Evolutionary conservation across 2,329 filamentous ascomycete genomes (phyloP).

Genomic region (Beauveria sp.): DNA sequence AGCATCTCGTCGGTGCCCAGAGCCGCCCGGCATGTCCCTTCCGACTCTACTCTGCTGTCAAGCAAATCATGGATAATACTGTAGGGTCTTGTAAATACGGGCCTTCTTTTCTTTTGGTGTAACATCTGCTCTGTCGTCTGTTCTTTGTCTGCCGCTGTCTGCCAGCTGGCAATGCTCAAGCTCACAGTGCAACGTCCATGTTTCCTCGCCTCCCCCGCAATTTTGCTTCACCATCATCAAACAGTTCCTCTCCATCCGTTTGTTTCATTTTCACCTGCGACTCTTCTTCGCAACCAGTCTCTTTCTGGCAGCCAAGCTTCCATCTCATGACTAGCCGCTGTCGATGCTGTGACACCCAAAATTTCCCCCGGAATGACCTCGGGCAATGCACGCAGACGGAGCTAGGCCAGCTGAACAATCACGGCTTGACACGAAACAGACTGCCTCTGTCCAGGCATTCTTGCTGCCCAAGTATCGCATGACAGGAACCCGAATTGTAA

Average conservation of each 20-base stretch:
- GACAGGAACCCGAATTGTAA: background rate
- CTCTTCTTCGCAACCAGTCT: background rate
- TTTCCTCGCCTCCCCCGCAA: conserved; percentile 2
- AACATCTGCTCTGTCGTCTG: no score
- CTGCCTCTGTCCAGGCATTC: background rate
- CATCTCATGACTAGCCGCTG: background rate
- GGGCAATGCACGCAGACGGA: background rate
- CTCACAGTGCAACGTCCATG: background rate
- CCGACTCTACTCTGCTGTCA: no score
- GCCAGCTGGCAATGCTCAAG: no score
- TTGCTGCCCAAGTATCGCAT: conserved; percentile 5
- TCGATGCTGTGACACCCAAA: background rate
- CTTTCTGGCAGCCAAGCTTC: background rate
- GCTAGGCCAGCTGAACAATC: background rate
- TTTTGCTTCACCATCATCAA: background rate
- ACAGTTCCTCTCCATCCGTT: background rate
- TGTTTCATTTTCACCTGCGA: background rate
- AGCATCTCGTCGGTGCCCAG: no score
- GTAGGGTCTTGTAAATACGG: no score
- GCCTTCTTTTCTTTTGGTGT: no score
- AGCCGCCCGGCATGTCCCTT: no score
- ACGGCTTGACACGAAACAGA: conserved; percentile 3
- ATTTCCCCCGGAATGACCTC: background rate
- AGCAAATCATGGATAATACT: no score
- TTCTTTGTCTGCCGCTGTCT: no score